Percentiles rank a stretch among this genome's conserved stretches.
These are phyloP conservation scores for Fomitiporia mediterranea DNA, from an alignment of 1,284 basidiomycete species.

Conservation along the genomic window DNA sequence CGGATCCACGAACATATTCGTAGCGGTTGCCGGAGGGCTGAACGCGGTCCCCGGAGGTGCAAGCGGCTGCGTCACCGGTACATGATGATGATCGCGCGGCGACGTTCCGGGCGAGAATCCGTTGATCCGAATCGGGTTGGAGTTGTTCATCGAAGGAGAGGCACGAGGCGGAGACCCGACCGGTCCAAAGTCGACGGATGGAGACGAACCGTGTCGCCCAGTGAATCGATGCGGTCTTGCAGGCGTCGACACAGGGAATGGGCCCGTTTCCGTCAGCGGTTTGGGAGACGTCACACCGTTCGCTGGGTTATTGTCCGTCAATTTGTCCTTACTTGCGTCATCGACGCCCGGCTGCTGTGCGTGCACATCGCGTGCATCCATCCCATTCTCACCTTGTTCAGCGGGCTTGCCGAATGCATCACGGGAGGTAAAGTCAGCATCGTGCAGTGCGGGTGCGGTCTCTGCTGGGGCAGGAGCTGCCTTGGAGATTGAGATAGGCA, in stretches of 20 bases:
- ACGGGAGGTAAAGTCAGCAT: conserved; percentile 72
- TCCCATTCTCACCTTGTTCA: not conserved
- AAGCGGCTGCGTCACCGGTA: conserved; percentile 28
- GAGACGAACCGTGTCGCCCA: conserved; percentile 29
- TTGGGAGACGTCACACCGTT: conserved; percentile 16
- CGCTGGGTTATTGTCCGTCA: conserved; percentile 20
- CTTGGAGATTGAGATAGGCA: conserved; percentile 57
- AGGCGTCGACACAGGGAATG: conserved; percentile 51
- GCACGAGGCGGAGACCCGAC: conserved; percentile 67
- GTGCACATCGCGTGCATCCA: not conserved
- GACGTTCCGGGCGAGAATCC: conserved; percentile 48
- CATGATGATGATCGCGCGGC: conserved; percentile 28
- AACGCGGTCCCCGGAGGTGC: conserved; percentile 64
- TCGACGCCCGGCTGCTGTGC: not conserved
- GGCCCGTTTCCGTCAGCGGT: conserved; percentile 27
- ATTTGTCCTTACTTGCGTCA: not conserved
- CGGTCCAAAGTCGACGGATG: conserved; percentile 59
- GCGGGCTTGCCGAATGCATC: conserved; percentile 43
- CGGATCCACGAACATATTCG: conserved; percentile 48
- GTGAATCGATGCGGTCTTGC: conserved; percentile 35
- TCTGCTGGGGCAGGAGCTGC: conserved; percentile 70
- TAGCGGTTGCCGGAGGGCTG: conserved; percentile 45
- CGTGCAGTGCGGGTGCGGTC: conserved; percentile 71
- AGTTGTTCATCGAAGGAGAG: conserved; percentile 36
- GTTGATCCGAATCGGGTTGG: conserved; percentile 35